A percentile compares a stretch with the other conserved stretches of the same genome.
phyloP scores from a whole-genome alignment of 345 rosid genomes.

The Streptanthus diversifolius region DNA sequence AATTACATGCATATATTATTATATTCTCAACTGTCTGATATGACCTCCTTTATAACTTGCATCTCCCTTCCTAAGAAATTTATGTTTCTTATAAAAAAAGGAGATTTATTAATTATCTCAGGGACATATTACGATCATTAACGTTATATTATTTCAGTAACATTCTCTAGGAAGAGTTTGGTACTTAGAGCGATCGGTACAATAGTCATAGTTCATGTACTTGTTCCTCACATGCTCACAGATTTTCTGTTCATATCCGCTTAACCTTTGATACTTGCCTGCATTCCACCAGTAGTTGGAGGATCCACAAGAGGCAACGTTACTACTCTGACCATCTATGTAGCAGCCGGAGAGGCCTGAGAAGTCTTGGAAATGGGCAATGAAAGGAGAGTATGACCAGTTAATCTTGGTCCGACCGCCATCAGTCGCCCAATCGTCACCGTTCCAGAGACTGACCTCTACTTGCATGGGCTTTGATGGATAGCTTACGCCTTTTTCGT shows the following conservation, averaged over 20 bases:
- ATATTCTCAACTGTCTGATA: too few species aligned
- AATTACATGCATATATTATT: too few species aligned
- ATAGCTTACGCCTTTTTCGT: conserved; percentile 47
- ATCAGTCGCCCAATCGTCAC: conserved; percentile 62
- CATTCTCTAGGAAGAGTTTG: conserved; percentile 27
- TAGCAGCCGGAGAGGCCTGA: conserved; percentile 46
- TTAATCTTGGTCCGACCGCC: conserved; percentile 56
- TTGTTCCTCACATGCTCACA: conserved; percentile 22
- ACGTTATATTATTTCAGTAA: conserved; percentile 2
- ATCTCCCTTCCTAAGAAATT: too few species aligned
- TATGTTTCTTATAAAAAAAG: neutral
- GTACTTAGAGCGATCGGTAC: conserved; percentile 18
- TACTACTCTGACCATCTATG: conserved; percentile 4
- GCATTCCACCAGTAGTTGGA: conserved; percentile 61
- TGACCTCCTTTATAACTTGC: too few species aligned
- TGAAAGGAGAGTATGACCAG: conserved; percentile 60
- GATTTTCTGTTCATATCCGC: conserved; percentile 4
- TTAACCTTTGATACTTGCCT: conserved; percentile 21
- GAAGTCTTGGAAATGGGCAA: conserved; percentile 50
- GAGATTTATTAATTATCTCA: neutral
- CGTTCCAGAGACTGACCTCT: conserved; percentile 69
- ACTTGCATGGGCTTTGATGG: conserved; percentile 53
- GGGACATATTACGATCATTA: neutral
- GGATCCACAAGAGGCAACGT: conserved; percentile 27
- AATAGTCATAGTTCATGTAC: conserved; percentile 37